These are phyloP conservation scores for Alternaria alternata DNA, from an alignment of 2,329 filamentous ascomycete genomes.

Conservation along the genomic window DNA sequence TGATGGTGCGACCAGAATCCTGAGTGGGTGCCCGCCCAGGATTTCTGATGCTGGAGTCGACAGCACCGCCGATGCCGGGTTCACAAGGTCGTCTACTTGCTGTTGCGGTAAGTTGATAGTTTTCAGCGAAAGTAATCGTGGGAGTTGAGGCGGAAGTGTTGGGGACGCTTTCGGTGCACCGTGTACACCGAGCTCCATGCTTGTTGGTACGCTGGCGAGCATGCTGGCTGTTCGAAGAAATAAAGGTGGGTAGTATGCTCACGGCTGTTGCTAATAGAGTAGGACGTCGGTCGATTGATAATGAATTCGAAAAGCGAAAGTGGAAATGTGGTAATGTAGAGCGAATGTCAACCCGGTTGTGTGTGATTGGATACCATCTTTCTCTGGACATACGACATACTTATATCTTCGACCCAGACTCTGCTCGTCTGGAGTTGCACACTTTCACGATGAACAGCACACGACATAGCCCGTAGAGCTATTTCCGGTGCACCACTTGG, in stretches of 20 bases:
- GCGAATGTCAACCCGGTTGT: constrained; percentile 13
- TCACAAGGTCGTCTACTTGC: constrained; percentile 27
- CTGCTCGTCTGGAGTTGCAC: constrained; percentile 5
- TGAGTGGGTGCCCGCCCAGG: constrained; percentile 28
- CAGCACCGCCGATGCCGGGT: constrained; percentile 26
- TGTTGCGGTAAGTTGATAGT: constrained; percentile 30
- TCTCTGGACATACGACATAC: constrained; percentile 21
- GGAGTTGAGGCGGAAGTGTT: constrained; percentile 22
- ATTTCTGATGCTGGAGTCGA: constrained; percentile 34
- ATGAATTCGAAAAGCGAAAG: not conserved
- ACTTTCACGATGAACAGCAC: not conserved
- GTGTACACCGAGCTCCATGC: constrained; percentile 6
- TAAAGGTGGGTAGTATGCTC: not conserved
- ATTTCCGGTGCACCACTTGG: constrained; percentile 9
- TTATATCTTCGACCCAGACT: constrained; percentile 22
- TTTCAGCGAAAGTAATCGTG: constrained; percentile 29
- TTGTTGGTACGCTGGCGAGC: constrained; percentile 22
- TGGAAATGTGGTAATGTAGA: constrained; percentile 9
- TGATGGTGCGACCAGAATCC: constrained; percentile 61
- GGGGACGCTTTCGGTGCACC: constrained; percentile 10
- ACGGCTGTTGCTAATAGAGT: not conserved
- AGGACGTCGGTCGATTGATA: not conserved
- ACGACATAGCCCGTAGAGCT: constrained; percentile 20
- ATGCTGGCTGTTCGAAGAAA: constrained; percentile 4
- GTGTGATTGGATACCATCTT: constrained; percentile 9